phyloP scores from a whole-genome alignment of 768 basidiomycete species.

The Suillus occidentalis region DNA sequence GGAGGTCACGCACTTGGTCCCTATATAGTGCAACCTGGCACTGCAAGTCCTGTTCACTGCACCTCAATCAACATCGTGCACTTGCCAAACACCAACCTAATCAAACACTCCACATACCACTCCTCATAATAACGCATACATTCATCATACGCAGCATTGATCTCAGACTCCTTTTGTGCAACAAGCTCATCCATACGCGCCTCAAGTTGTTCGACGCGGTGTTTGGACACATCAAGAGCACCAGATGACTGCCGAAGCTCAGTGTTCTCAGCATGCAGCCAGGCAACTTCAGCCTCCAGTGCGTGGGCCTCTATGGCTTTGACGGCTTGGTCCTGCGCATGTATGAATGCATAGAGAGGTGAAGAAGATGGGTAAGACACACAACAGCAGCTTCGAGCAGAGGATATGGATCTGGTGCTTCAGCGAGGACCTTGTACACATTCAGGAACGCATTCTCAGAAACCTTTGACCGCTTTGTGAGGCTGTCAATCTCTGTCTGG shows the following conservation, averaged over 20 bases:
- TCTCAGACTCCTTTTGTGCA: constrained; percentile 90
- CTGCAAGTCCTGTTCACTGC: constrained; percentile 88
- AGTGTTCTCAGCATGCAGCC: constrained; percentile 78
- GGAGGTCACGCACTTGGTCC: constrained; percentile 86
- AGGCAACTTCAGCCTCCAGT: constrained; percentile 70
- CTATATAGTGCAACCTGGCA: constrained; percentile 89
- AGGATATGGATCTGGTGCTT: constrained; percentile 97
- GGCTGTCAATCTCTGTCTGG: constrained; percentile 93
- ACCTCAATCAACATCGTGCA: neutral
- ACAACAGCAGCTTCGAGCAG: constrained; percentile 93
- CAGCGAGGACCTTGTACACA: constrained; percentile 94
- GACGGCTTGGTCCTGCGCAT: constrained; percentile 83
- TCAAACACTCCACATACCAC: constrained; percentile 52
- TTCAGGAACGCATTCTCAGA: constrained; percentile 97
- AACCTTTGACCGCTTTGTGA: constrained; percentile 88
- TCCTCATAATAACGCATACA: constrained; percentile 94
- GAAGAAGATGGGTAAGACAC: constrained; percentile 23
- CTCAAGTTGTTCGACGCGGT: constrained; percentile 79
- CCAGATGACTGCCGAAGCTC: constrained; percentile 76
- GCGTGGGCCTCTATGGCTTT: constrained; percentile 79
- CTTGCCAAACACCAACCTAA: neutral
- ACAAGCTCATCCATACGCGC: constrained; percentile 97
- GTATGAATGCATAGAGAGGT: neutral
- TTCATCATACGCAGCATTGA: constrained; percentile 97
- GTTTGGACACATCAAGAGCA: constrained; percentile 65